Evolutionary conservation across 805 yeast genomes (phyloP).

Genomic region (Candida methanosorbosa): DNA sequence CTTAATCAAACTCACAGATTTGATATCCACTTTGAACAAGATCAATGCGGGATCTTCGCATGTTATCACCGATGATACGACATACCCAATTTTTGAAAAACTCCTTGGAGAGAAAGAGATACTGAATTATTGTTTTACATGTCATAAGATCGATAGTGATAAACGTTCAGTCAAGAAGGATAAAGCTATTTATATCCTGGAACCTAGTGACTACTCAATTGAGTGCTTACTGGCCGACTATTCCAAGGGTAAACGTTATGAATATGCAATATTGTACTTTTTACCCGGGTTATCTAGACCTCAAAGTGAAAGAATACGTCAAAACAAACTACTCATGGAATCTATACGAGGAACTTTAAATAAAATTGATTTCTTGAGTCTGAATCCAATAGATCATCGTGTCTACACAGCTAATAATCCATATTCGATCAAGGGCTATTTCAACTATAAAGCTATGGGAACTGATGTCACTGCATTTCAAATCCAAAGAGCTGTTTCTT

Average conservation of each 20-base stretch:
- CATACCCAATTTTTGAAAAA: conserved; percentile 15
- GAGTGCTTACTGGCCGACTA: conserved; percentile 77
- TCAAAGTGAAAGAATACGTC: conserved; percentile 4
- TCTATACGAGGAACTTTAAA: conserved; percentile 9
- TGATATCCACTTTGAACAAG: conserved; percentile 8
- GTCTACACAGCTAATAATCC: conserved; percentile 58
- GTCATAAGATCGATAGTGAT: conserved; percentile 19
- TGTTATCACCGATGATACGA: conserved; percentile 20
- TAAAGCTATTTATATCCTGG: conserved; percentile 75
- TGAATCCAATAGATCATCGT: conserved; percentile 60
- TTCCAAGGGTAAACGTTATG: conserved; percentile 60
- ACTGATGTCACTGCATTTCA: conserved; percentile 50
- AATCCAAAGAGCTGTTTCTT: conserved; percentile 47
- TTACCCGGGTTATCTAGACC: conserved; percentile 43
- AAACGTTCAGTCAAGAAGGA: conserved; percentile 20
- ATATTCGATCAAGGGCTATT: conserved; percentile 65
- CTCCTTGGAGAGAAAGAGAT: conserved; percentile 17
- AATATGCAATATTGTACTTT: conserved; percentile 63
- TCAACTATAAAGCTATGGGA: conserved; percentile 60
- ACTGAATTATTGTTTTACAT: conserved; percentile 21
- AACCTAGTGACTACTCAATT: conserved; percentile 56
- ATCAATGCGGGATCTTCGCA: conserved; percentile 18
- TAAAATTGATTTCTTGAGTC: conserved; percentile 33
- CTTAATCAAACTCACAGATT: too few relatives aligned
- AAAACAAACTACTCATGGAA: conserved; percentile 13